phyloP scores from a whole-genome alignment of 768 basidiomycete genomes.

The Amanita muscaria region DNA sequence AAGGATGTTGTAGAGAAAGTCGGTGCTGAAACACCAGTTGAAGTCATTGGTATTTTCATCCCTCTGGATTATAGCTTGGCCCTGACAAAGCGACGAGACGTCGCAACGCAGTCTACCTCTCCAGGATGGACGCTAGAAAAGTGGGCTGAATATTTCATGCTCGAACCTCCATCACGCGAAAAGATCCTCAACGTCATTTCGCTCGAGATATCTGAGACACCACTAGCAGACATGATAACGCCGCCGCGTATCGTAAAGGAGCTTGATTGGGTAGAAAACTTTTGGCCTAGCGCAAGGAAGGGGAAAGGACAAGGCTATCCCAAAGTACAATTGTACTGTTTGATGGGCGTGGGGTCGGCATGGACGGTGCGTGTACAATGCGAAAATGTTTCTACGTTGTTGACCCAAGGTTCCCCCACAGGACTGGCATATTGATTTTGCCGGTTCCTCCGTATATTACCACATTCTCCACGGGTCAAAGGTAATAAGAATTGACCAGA shows the following conservation, averaged over 20 bases:
- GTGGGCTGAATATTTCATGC: conserved; percentile 84
- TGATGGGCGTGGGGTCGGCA: conserved; percentile 90
- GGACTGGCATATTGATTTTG: conserved; percentile 99
- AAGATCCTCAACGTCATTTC: conserved; percentile 95
- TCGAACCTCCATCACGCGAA: conserved; percentile 59
- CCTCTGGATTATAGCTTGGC: background rate
- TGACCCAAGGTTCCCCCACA: conserved; percentile 21
- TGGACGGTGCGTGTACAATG: conserved; percentile 69
- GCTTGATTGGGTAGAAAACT: conserved; percentile 94
- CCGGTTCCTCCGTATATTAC: conserved; percentile 96
- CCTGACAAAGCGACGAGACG: conserved; percentile 41
- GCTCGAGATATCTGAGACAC: conserved; percentile 84
- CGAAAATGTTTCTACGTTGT: background rate
- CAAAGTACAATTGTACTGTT: conserved; percentile 91
- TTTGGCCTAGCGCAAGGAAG: conserved; percentile 79
- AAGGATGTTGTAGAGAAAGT: conserved; percentile 73
- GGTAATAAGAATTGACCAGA: conserved; percentile 30
- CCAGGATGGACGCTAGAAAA: conserved; percentile 84
- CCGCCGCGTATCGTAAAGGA: conserved; percentile 83
- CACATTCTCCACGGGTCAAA: conserved; percentile 83
- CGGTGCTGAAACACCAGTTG: conserved; percentile 70
- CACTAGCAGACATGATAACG: conserved; percentile 65
- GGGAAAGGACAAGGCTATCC: conserved; percentile 72
- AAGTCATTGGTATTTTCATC: conserved; percentile 73
- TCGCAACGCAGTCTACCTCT: conserved; percentile 77